Evolutionary conservation across 768 basidiomycete genomes (phyloP), one percentile per base, ranked within the genome.

Genomic region (Leccinum variicolor): DNA sequence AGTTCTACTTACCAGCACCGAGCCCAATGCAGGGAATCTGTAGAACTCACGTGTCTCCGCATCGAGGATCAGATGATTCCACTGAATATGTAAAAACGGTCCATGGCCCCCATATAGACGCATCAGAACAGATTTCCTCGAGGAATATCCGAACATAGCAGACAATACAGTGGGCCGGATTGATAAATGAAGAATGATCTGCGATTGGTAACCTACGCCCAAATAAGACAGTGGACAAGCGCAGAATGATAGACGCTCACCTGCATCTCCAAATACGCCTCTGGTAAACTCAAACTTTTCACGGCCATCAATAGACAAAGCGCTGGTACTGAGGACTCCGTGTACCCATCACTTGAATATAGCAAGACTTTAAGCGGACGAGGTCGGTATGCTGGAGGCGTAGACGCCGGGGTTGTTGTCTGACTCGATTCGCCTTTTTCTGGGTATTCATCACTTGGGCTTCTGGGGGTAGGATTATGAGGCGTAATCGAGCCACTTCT

Each of bases 151-250:
- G 34, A 17, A 36, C 7, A 36, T 36, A 6, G 34, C 7, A 36
- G 34, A 8, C 7, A 36, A 17, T 36, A 36, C 15, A 36, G 34
- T 15, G 52, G 55, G 3, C 19, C 50, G 50, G 76, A 77, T 56
- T 85, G 84, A 72, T 97, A 97, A 53, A 98, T 92, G 64, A 96
- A 98, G 76, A 98, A 98, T 60, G 86, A 89, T 52, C 96, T 75
- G 53, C 81, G 77, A 69, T 88, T 88, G 56, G 77, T 80, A 43
- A 89, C 85, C 69, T 70, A 34, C 3, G n/a, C 2, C 2, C 48
- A 45, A 52, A 41, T 41, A 41, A 25, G 48, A 61, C 15, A 55
- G 59, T 41, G 53, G 25, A 54, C n/a, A 9, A 25, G 26, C 33
- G 28, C n/a, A 7, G 14, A 3, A 14, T 50, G 5, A 21, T 33